phyloP scores from a whole-genome alignment of 2,329 filamentous ascomycete genomes.

The Myriosclerotinia duriaeana region DNA sequence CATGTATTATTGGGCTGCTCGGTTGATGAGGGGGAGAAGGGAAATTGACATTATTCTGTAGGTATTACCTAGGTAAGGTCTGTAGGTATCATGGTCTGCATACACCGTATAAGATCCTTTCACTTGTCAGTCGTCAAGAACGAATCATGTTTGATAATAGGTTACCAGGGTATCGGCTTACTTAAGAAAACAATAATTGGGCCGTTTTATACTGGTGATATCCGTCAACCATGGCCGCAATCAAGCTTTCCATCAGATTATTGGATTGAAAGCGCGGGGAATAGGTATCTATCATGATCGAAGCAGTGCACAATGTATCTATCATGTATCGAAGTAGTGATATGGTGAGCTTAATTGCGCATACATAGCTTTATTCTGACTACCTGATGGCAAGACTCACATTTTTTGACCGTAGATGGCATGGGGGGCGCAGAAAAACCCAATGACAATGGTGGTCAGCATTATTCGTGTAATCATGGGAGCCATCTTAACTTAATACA shows the following conservation, averaged over 20 bases:
- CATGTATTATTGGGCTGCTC: background rate
- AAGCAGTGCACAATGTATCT: too few relatives aligned
- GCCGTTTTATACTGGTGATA: background rate
- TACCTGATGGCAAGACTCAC: background rate
- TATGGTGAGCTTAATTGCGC: background rate
- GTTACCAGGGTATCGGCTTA: background rate
- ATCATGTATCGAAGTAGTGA: background rate
- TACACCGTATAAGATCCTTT: background rate
- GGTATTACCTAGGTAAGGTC: background rate
- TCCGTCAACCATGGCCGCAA: background rate
- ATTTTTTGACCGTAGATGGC: background rate
- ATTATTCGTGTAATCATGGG: background rate
- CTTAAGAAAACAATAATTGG: background rate
- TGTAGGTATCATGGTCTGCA: background rate
- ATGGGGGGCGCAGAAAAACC: background rate
- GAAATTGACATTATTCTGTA: background rate
- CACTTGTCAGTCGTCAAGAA: background rate
- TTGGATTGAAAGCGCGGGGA: background rate
- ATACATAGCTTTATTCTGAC: slow-evolving; percentile 18
- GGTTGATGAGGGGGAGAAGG: background rate
- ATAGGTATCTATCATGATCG: background rate
- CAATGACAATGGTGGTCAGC: slow-evolving; percentile 15
- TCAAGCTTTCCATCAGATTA: slow-evolving; percentile 6
- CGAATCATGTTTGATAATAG: background rate
- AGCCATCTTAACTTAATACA: background rate